Evolutionary conservation across 2,329 filamentous ascomycete species (phyloP), one percentile per base, ranked within the genome.

Genomic region (Fonsecaea pedrosoi): DNA sequence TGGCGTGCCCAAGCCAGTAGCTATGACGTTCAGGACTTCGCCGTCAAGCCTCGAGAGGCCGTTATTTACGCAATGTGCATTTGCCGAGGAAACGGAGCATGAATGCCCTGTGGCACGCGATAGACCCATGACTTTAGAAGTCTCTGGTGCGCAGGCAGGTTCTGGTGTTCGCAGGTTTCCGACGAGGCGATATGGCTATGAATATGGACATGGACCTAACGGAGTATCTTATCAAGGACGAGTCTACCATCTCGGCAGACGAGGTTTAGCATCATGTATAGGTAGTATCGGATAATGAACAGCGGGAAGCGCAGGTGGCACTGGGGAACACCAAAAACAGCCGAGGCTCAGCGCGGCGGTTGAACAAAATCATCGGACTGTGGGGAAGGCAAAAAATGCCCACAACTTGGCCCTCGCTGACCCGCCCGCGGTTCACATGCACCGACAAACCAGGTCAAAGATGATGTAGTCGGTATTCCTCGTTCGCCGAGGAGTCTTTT

Each of bases 401-500:
- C 25, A 25, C 45, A 40, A 34, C 32, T 21, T 42, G 32, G 30
- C 37, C 40, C 37, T 6, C 58, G 58, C 58, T 48, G 42, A 50
- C 18, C 45, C 58, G 58, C 42, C 45, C 34, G n/a, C 32, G 21
- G 59, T 61, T 61, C 59, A 61, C 59, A 61, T 61, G 59, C 57
- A 45, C 57, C 57, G 57, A 60, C 8, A 48, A 50, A 34, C 32
- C 35, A 7, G n/a, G 30, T 34, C 5, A 12, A 40, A 54, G 59
- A 61, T 54, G 59, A 61, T 61, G 59, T 61, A 45, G 59, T 48
- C 18, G 25, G 59, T 61, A 61, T 35, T 40, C 48, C 59, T 62
- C 60, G 48, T 54, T 61, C 59, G 59, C 59, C 59, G 59, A 61
- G 60, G 60, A 48, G 21, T 62, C 53, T 54, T 56, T 15, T 62